These are phyloP conservation scores for Diplodia mutila DNA, from an alignment of 2,329 filamentous ascomycete genomes.

Conservation along the genomic window DNA sequence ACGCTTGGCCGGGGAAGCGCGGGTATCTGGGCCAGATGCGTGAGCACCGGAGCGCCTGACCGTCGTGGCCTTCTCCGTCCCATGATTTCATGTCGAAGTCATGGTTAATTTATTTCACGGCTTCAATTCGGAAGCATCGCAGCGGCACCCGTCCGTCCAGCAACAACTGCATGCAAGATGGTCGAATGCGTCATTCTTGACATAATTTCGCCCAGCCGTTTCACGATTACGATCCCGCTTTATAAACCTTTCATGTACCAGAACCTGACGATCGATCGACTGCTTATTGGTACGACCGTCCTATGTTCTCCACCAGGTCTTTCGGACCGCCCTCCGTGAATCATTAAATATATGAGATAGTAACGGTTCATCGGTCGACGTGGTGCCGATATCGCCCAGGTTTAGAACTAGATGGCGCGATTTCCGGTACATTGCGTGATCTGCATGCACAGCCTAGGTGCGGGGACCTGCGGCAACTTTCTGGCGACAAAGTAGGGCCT, in stretches of 20 bases:
- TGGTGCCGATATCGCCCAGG: neutral
- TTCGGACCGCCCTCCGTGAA: neutral
- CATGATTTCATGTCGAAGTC: neutral
- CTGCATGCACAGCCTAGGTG: neutral
- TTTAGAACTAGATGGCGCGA: neutral
- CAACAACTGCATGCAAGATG: neutral
- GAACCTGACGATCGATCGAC: neutral
- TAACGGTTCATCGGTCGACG: neutral
- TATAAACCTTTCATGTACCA: neutral
- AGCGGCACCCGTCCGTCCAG: neutral
- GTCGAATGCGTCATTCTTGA: neutral
- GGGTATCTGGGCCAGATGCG: neutral
- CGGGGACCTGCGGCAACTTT: neutral
- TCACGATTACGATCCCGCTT: neutral
- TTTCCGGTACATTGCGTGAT: neutral
- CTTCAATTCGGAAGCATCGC: neutral
- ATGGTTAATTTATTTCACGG: conserved; percentile 17
- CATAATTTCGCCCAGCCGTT: neutral
- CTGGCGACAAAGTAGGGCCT: neutral
- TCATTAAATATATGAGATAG: neutral
- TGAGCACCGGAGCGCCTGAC: neutral
- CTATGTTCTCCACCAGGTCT: neutral
- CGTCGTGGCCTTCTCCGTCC: neutral
- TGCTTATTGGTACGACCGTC: neutral
- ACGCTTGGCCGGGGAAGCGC: conserved; percentile 14